These are phyloP conservation scores for Erigeron canadensis DNA, from an alignment of 129 eudicot species.

Conservation along the genomic window DNA sequence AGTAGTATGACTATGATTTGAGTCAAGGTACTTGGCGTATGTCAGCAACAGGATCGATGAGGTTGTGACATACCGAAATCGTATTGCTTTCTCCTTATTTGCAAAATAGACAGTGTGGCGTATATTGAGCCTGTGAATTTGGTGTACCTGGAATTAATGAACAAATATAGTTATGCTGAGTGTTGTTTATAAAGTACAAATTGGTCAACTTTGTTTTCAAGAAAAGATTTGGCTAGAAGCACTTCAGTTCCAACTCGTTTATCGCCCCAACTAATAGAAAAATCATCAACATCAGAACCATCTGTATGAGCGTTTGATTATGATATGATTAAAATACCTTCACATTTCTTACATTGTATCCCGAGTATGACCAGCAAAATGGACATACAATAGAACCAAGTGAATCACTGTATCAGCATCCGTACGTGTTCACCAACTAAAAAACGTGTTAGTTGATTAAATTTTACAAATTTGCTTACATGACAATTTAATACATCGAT, in stretches of 20 bases:
- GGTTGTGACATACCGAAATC: constrained; percentile 85
- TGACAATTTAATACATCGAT: background rate
- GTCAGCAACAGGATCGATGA: constrained; percentile 71
- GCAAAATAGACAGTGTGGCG: constrained; percentile 82
- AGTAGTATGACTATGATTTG: constrained; percentile 40
- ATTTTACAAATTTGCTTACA: constrained; percentile 5
- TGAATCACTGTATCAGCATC: constrained; percentile 81
- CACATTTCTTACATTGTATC: constrained; percentile 61
- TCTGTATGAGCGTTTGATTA: constrained; percentile 65
- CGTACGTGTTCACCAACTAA: constrained; percentile 71
- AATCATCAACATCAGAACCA: constrained; percentile 81
- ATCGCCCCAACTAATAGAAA: constrained; percentile 94
- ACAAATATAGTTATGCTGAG: constrained; percentile 87
- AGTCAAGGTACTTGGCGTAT: constrained; percentile 66
- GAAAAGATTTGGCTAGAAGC: constrained; percentile 70
- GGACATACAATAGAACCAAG: constrained; percentile 80
- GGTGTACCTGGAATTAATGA: constrained; percentile 82
- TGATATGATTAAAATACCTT: background rate
- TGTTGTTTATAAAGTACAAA: constrained; percentile 70
- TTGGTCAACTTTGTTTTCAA: constrained; percentile 45
- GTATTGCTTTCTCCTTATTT: constrained; percentile 70
- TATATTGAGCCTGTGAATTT: constrained; percentile 71
- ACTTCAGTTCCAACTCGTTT: constrained; percentile 81
- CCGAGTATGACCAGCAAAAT: constrained; percentile 92
- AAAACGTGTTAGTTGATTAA: constrained; percentile 56